These are phyloP conservation scores for Talaromyces liani DNA, from an alignment of 495 filamentous ascomycete genomes.

Conservation along the genomic window DNA sequence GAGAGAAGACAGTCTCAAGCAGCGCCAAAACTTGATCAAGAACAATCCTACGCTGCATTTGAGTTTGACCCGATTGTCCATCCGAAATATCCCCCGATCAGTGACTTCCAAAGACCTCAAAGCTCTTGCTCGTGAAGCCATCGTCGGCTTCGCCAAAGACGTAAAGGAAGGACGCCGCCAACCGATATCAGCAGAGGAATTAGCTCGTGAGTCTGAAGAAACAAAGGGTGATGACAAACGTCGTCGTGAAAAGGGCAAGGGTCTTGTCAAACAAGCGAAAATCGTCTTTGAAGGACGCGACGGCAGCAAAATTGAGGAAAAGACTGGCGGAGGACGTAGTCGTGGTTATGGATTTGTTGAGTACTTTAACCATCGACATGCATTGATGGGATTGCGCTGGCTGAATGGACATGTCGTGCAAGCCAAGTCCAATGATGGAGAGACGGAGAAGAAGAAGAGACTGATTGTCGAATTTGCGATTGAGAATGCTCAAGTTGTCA, in stretches of 20 bases:
- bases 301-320: conserved; percentile 71
- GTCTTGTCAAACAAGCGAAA: conserved; percentile 92
- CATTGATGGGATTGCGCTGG: conserved; percentile 91
- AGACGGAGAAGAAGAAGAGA: conserved; percentile 59
- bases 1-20: conserved; percentile 78
- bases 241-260: conserved; percentile 76
- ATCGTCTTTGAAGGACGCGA: conserved; percentile 82
- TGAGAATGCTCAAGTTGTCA: conserved; percentile 92
- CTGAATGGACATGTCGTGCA: conserved; percentile 77
- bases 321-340: conserved; percentile 66
- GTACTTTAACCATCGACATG: conserved; percentile 88
- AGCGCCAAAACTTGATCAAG: conserved; percentile 83
- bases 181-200: conserved; percentile 80
- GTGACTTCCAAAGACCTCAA: conserved; percentile 86
- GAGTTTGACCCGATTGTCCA: conserved; percentile 82
- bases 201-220: conserved; percentile 65
- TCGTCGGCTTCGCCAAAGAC: conserved; percentile 89
- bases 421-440: conserved; percentile 27
- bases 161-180: conserved; percentile 66
- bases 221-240: conserved; percentile 69
- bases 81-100: conserved; percentile 85
- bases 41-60: conserved; percentile 85
- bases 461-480: conserved; percentile 97
- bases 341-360: conserved; percentile 97
- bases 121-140: conserved; percentile 76